Conservation (phyloP, 306 rosid genomes). For the Sicyos edulis region DNA sequence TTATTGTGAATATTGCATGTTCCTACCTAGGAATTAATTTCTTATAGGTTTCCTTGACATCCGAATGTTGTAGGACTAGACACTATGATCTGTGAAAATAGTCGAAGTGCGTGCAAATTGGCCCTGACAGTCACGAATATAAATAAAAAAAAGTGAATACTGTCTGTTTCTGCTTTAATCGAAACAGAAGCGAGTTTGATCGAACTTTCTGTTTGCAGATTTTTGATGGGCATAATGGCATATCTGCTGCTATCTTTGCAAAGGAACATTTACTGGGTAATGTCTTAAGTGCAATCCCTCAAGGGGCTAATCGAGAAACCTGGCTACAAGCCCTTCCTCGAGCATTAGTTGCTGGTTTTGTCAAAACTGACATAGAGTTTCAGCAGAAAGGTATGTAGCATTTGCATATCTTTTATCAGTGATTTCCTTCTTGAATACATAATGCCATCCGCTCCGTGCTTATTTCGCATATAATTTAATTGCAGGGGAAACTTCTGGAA, state of each 20-base stretch:
- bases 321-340: slow-evolving; percentile 99
- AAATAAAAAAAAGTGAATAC: too few species aligned
- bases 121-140: too few species aligned
- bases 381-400: slow-evolving; percentile 67
- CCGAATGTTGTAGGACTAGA: too few species aligned
- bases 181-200: slow-evolving; percentile 17
- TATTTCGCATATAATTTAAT: slow-evolving; percentile 21
- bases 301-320: slow-evolving; percentile 76
- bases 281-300: slow-evolving; percentile 89
- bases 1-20: not conserved
- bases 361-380: slow-evolving; percentile 95
- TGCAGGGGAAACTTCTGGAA: slow-evolving; percentile 97
- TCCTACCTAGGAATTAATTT: too few species aligned
- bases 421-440: not conserved
- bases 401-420: slow-evolving; percentile 6
- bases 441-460: not conserved
- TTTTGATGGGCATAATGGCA: slow-evolving; percentile 96
- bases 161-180: slow-evolving; percentile 20
- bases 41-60: too few species aligned
- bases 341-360: slow-evolving; percentile 91
- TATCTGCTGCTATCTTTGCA: slow-evolving; percentile 87
- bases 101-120: too few species aligned
- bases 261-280: slow-evolving; percentile 73
- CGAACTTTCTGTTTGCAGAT: slow-evolving; percentile 50
- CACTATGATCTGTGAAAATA: too few species aligned